phyloP scores from a whole-genome alignment of 371 early-diverging fungal species.

The Mortierella sp. region DNA sequence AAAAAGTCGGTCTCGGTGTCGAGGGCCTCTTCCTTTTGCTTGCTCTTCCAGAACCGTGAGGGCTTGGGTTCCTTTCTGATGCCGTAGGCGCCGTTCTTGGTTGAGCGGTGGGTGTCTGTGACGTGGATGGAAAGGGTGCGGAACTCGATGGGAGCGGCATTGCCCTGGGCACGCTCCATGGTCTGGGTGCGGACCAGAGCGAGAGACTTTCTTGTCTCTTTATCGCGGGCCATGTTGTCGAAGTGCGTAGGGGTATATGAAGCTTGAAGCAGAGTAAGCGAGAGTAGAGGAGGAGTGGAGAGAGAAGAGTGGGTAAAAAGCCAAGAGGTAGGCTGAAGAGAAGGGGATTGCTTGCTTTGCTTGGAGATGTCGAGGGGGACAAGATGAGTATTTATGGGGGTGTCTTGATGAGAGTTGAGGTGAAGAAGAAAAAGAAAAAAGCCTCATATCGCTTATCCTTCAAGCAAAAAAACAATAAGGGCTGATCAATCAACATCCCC shows the following conservation, averaged over 20 bases:
- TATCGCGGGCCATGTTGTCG: conserved; percentile 35
- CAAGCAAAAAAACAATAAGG: background rate
- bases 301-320: background rate
- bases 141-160: conserved; percentile 55
- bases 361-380: background rate
- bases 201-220: conserved; percentile 46
- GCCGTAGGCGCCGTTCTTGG: conserved; percentile 29
- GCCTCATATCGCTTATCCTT: background rate
- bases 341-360: background rate
- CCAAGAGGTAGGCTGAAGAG: background rate
- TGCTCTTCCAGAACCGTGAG: conserved; percentile 9
- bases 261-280: background rate
- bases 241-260: background rate
- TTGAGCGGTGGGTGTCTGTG: conserved; percentile 52
- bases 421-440: background rate
- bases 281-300: background rate
- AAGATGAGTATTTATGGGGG: background rate
- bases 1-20: conserved; percentile 45
- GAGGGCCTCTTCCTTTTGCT: conserved; percentile 26
- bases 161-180: conserved; percentile 50
- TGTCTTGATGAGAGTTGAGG: background rate
- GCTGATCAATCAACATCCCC: background rate
- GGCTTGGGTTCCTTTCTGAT: background rate
- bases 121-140: conserved; percentile 55
- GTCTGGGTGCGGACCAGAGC: conserved; percentile 52